These are phyloP conservation scores for Hypoxylon rickii DNA, from an alignment of 495 filamentous ascomycete species.

Conservation along the genomic window DNA sequence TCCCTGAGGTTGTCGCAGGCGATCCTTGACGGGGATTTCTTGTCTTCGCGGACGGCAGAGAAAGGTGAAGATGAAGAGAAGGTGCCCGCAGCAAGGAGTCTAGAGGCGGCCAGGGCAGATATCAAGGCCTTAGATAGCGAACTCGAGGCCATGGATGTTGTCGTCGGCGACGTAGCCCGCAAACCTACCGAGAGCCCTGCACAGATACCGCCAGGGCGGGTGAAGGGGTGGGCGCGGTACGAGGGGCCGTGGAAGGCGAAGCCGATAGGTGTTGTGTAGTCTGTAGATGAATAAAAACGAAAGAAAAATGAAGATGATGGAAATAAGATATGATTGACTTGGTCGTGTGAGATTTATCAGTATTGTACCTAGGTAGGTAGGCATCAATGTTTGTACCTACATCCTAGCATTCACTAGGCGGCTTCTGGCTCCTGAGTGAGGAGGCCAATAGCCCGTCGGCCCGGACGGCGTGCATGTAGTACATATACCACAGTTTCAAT, in stretches of 20 bases:
- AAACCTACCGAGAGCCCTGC: constrained; percentile 10
- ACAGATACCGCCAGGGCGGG: constrained; percentile 12
- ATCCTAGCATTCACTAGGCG: too few species aligned
- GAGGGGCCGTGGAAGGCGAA: constrained; percentile 62
- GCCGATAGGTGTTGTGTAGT: constrained; percentile 62
- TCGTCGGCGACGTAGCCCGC: background rate
- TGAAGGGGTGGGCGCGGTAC: constrained; percentile 56
- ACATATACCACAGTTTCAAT: too few species aligned
- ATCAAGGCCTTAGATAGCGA: constrained; percentile 28
- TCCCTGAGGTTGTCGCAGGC: constrained; percentile 40
- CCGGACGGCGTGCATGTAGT: too few species aligned
- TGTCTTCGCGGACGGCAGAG: constrained; percentile 22
- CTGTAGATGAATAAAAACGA: too few species aligned
- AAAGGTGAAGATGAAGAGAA: constrained; percentile 4
- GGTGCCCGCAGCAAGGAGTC: constrained; percentile 19
- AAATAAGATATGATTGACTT: too few species aligned
- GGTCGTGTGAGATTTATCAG: too few species aligned
- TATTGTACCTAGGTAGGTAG: too few species aligned
- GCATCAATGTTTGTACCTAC: too few species aligned
- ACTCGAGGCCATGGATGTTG: constrained; percentile 19
- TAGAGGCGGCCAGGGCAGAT: constrained; percentile 40
- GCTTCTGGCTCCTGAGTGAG: too few species aligned
- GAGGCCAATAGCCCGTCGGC: too few species aligned
- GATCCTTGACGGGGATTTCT: constrained; percentile 31
- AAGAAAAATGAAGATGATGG: too few species aligned